phyloP scores from a whole-genome alignment of 2,329 filamentous ascomycete species.

The Penicillium sp. region DNA sequence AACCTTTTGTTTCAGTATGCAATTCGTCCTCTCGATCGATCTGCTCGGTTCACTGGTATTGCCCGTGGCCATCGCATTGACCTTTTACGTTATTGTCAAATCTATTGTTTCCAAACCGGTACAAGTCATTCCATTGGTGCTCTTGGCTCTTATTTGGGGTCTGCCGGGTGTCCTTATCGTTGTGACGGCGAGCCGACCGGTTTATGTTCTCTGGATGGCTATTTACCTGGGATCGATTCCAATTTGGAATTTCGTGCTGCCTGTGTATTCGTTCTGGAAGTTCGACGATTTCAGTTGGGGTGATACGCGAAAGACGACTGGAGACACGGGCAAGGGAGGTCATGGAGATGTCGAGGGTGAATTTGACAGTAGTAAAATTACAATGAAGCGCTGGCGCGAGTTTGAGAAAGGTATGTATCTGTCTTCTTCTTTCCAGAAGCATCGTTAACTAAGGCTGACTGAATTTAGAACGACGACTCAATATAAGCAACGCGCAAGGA shows the following conservation, averaged over 20 bases:
- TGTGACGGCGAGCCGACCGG: slow-evolving; percentile 85
- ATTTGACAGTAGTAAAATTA: slow-evolving; percentile 98
- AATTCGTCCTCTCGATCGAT: slow-evolving; percentile 96
- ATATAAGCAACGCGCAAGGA: slow-evolving; percentile 21
- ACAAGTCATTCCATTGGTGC: slow-evolving; percentile 84
- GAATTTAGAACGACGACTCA: slow-evolving; percentile 35
- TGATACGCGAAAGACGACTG: slow-evolving; percentile 91
- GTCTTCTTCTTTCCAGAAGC: not conserved
- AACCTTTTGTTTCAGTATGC: slow-evolving; percentile 99
- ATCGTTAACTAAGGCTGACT: not conserved
- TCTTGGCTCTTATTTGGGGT: slow-evolving; percentile 87
- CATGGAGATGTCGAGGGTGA: slow-evolving; percentile 82
- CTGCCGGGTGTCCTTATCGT: slow-evolving; percentile 88
- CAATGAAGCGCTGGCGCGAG: slow-evolving; percentile 98
- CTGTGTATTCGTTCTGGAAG: slow-evolving; percentile 96
- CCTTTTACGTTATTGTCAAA: slow-evolving; percentile 87
- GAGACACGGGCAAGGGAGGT: slow-evolving; percentile 82
- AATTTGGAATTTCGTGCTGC: slow-evolving; percentile 95
- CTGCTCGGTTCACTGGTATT: slow-evolving; percentile 90
- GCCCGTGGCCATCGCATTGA: slow-evolving; percentile 94
- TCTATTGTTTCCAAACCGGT: slow-evolving; percentile 74
- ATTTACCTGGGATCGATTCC: slow-evolving; percentile 92
- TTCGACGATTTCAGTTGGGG: slow-evolving; percentile 99
- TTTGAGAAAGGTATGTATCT: slow-evolving; percentile 70
- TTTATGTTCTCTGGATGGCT: slow-evolving; percentile 94